Conservation (phyloP, 1,139 yeast genomes). For the Yamadazyma triangularis region DNA sequence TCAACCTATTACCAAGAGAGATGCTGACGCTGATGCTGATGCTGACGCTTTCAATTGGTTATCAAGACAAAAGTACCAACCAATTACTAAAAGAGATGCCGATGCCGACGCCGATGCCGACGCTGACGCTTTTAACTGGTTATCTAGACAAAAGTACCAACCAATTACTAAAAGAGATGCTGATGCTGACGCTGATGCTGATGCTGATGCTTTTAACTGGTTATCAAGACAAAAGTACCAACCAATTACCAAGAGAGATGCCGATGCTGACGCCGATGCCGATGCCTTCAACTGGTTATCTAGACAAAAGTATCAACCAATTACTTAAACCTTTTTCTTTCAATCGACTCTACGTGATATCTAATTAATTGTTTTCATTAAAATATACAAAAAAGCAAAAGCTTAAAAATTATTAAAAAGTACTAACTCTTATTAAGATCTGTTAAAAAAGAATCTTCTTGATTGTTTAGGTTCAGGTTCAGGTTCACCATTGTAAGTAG, state of each 20-base stretch:
- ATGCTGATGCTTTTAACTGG: conserved; percentile 7
- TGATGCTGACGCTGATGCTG: conserved; percentile 5
- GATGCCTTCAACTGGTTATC: conserved; percentile 4
- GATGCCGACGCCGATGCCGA: conserved; percentile 5
- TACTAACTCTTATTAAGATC: no score
- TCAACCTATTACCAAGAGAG: conserved; percentile 3
- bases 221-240: conserved; percentile 6
- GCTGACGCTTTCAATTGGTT: conserved; percentile 4
- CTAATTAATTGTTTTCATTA: not conserved
- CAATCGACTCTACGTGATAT: not conserved
- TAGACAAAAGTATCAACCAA: conserved; percentile 7
- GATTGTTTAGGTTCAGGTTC: conserved; percentile 2
- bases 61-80: conserved; percentile 6
- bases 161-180: conserved; percentile 10
- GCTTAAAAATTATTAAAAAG: no score
- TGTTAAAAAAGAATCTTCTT: conserved; percentile 5
- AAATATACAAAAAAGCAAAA: not conserved
- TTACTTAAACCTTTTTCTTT: conserved; percentile 1
- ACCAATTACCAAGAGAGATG: conserved; percentile 8
- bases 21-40: conserved; percentile 2
- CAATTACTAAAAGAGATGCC: conserved; percentile 5
- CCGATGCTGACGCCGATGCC: conserved; percentile 6
- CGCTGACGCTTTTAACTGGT: conserved; percentile 6
- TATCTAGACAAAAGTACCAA: conserved; percentile 6
- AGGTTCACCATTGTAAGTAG: conserved; percentile 3